These are phyloP conservation scores for Hygrocybe punicea DNA, from an alignment of 768 basidiomycete genomes.

Conservation along the genomic window DNA sequence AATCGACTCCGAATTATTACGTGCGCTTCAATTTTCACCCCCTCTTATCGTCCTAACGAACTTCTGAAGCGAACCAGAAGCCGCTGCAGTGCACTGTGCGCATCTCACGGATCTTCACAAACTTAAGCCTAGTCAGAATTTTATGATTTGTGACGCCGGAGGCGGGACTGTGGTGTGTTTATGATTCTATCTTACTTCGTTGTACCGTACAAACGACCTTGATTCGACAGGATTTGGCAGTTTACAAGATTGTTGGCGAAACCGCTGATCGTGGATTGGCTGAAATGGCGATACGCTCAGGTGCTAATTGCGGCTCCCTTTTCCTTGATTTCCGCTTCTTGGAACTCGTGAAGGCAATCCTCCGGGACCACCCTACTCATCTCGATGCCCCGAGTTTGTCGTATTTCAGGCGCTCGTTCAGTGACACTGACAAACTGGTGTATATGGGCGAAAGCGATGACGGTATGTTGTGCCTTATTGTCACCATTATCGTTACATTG, in stretches of 20 bases:
- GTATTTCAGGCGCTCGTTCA: constrained; percentile 86
- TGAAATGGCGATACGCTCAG: constrained; percentile 84
- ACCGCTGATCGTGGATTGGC: constrained; percentile 81
- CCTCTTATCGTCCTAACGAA: constrained; percentile 2
- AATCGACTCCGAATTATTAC: constrained; percentile 83
- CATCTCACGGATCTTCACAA: constrained; percentile 77
- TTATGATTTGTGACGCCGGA: constrained; percentile 92
- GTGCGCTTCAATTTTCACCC: constrained; percentile 26
- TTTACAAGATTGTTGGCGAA: constrained; percentile 78
- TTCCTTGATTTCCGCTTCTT: constrained; percentile 86
- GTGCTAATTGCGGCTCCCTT: constrained; percentile 82
- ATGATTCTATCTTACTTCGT: constrained; percentile 20
- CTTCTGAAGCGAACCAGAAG: constrained; percentile 54
- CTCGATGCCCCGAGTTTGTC: constrained; percentile 78
- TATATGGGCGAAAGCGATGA: constrained; percentile 75
- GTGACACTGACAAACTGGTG: constrained; percentile 81
- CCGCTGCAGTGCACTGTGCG: constrained; percentile 88
- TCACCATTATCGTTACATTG: background rate
- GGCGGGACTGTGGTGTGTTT: constrained; percentile 42
- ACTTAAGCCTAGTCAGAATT: constrained; percentile 75
- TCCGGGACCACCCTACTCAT: constrained; percentile 82
- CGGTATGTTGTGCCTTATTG: constrained; percentile 42
- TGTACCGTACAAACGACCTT: constrained; percentile 4
- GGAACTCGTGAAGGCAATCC: constrained; percentile 68
- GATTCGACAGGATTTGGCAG: constrained; percentile 38